Base-by-base conservation (phyloP, 1,139 yeast species). In the Blastobotrys niveus region DNA sequence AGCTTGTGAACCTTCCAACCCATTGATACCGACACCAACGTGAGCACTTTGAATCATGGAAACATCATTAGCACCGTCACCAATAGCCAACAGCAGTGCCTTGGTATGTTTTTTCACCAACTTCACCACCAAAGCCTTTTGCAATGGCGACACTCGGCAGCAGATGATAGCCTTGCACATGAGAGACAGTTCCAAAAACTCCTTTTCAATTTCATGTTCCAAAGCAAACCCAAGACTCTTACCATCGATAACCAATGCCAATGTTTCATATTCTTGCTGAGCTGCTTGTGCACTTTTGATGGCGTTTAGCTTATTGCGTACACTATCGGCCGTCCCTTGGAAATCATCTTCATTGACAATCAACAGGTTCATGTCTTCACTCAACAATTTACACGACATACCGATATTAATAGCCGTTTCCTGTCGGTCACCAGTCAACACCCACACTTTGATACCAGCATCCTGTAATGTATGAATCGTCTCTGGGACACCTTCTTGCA, bases 331-430 rank as follows among this genome's bases (percentile, higher is more conserved):
- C 0, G 96, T 87, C 18, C 77, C 94, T 32, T 78, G 86, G 52
- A 80, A 81, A 1, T 77, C 74, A 33, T 82, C 89, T 62, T 91
- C 98, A 60, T 93, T 93, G 40, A 93, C 80, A 48, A 91, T 80
- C 56, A 93, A 71, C 51, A 93, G 67, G 56, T 87, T 88, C 99
- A 93, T 93, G 59, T 93, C 98, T 63, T 93, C 98, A 62, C 94
- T 82, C 42, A 93, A 69, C 43, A 93, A 71, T 58, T 86, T 87
- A 70, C 98, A 93, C 55, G 95, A 85, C 96, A 91, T 88, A 51
- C 98, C 99, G 61, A 93, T 91, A 61, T 93, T 93, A 52, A 93
- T 85, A 1, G 98, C 99, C n/a, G 99, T 93, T 65, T 93, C 99
- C 63, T 91, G 98, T 60, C 96, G 77, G 62, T 93, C 99, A 55